Evolutionary conservation across 495 filamentous ascomycete species (phyloP).

Genomic region (Aspergillus panamensis): DNA sequence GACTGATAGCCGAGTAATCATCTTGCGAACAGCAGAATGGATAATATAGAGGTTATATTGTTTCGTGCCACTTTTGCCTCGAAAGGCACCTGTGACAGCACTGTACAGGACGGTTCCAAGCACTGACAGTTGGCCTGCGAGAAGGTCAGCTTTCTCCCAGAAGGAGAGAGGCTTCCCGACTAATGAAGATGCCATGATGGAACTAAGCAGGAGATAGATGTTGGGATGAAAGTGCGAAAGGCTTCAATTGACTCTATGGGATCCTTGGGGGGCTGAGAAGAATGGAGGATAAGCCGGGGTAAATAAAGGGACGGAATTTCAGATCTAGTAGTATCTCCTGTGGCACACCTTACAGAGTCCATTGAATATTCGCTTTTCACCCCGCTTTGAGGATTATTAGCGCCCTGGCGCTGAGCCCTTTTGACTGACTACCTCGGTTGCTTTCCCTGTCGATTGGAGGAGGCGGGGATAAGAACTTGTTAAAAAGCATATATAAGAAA

Average conservation of each 20-base stretch:
- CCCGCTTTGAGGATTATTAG: neutral
- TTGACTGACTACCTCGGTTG: conserved; percentile 11
- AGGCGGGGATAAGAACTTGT: too few species aligned
- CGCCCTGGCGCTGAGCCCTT: neutral
- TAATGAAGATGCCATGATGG: conserved; percentile 16
- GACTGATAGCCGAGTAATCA: conserved; percentile 21
- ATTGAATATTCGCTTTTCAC: neutral
- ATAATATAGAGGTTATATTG: conserved; percentile 34
- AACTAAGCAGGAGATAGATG: neutral
- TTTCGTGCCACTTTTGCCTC: conserved; percentile 34
- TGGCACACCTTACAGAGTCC: neutral
- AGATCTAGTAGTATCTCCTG: neutral
- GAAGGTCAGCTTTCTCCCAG: conserved; percentile 36
- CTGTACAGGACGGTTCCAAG: conserved; percentile 25
- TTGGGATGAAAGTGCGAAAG: conserved; percentile 14
- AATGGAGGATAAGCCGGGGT: neutral
- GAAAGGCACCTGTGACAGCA: conserved; percentile 36
- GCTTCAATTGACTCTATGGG: neutral
- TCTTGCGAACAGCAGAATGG: conserved; percentile 27
- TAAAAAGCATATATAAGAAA: too few species aligned
- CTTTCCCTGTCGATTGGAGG: too few species aligned
- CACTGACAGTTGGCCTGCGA: conserved; percentile 23
- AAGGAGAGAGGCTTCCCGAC: conserved; percentile 28
- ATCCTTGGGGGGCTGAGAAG: neutral
- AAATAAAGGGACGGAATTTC: neutral